A percentile compares a stretch with the other conserved stretches of the same genome.
Conservation (phyloP, 495 filamentous ascomycete species). For the Sporormia fimetaria region DNA sequence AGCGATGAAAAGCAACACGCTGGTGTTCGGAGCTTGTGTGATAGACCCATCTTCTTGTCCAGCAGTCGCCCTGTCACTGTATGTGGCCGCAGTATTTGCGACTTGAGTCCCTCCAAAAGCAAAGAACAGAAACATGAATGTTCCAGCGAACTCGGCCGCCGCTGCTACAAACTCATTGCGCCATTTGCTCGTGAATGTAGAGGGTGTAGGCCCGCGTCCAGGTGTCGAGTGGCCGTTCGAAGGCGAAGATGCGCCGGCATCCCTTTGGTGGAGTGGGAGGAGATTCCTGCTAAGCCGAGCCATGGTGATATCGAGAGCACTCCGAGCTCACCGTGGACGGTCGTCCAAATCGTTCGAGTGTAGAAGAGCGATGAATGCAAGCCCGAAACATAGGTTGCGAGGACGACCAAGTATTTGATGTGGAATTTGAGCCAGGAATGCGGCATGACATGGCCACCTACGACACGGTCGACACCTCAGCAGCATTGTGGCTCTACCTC, state of each 20-base stretch:
- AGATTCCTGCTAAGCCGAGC: not conserved
- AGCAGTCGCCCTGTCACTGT: constrained; percentile 13
- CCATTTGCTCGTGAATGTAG: constrained; percentile 11
- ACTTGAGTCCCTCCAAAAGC: constrained; percentile 32
- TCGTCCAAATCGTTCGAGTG: not conserved
- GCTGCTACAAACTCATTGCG: constrained; percentile 28
- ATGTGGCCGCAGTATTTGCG: constrained; percentile 22
- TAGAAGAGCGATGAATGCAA: too few relatives aligned
- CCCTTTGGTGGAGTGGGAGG: not conserved
- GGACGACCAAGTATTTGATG: too few relatives aligned
- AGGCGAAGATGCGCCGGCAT: not conserved
- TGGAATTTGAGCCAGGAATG: too few relatives aligned
- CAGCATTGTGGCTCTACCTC: too few relatives aligned
- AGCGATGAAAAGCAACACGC: constrained; percentile 28
- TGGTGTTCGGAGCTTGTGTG: constrained; percentile 25
- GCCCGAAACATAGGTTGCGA: too few relatives aligned
- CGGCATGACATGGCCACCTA: too few relatives aligned
- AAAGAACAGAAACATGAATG: constrained; percentile 33
- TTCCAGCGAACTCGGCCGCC: constrained; percentile 31
- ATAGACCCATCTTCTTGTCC: constrained; percentile 30
- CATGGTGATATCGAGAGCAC: not conserved
- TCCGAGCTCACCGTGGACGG: not conserved
- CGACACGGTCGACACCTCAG: too few relatives aligned
- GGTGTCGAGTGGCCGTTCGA: not conserved
- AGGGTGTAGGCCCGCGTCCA: not conserved